Base-by-base conservation (phyloP, 129 eudicot genomes). In the Silybum marianum region DNA sequence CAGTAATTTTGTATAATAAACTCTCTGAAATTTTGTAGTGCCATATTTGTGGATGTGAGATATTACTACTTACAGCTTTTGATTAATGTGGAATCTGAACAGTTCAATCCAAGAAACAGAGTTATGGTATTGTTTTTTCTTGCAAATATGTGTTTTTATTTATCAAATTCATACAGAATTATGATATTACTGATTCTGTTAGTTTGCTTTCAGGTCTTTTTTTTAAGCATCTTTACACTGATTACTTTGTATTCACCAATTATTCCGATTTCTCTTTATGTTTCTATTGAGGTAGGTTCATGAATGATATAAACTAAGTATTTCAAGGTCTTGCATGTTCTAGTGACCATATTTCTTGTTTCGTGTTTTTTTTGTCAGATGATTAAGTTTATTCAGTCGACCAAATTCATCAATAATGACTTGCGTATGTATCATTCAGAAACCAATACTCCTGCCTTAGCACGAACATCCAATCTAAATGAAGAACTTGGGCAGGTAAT, bases 401-500 rank as follows among this genome's bases (percentile, higher is more conserved):
- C 91, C 80, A 88, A 93, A 85, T 95, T 86, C 83, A 95, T 95
- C 74, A 95, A 95, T 81, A 91, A 93, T 48, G 99, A 95, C 77
- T 84, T 95, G 81, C 96, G 72, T 86, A 95, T 95, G 99, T 95
- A 91, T 86, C 98, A 93, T 77, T 67, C 83, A 38, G 97, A 91
- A 85, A 88, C 97, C 78, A 95, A 95, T 65, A 93, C 98, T 54
- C 93, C 99, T 38, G 99, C 99, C 51, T 87, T 86, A 88, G 98
- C 99, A 66, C 88, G 99, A 28, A 95, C 99, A 26, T 95, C 99
- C 68, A 95, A 95, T 88, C 89, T 95, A 23, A 95, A 95, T 86
- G 99, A 95, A 89, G 99, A 95, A 87, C 98, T 95, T 87, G 99
- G 99, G 63, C 98, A 95, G 92, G 97, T 91, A 82, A 44, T 11